phyloP scores from a whole-genome alignment of 1,284 basidiomycete genomes.

The Phylloporus gajari region DNA sequence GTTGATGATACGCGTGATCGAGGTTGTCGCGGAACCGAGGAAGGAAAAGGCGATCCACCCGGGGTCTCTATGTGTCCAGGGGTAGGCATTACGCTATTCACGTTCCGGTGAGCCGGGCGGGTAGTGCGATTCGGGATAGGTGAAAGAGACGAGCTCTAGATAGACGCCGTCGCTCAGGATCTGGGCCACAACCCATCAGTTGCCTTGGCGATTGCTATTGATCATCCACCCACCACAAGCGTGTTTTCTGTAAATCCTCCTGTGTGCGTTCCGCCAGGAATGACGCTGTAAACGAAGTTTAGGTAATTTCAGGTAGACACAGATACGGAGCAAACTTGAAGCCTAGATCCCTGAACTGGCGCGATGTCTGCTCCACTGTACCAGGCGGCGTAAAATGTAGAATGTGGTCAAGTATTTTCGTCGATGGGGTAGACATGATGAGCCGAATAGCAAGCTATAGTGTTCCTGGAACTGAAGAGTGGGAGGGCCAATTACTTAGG shows the following conservation, averaged over 20 bases:
- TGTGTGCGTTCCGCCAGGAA: constrained; percentile 70
- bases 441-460: neutral
- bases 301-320: constrained; percentile 6
- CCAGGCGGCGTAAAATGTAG: constrained; percentile 74
- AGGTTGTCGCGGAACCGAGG: constrained; percentile 56
- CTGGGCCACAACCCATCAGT: constrained; percentile 41
- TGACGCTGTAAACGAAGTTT: constrained; percentile 54
- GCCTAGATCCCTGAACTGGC: constrained; percentile 67
- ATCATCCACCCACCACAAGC: constrained; percentile 57
- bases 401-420: constrained; percentile 70
- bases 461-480: too few relatives aligned
- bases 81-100: constrained; percentile 53
- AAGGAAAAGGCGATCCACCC: constrained; percentile 77
- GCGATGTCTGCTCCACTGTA: constrained; percentile 58
- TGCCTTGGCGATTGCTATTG: neutral
- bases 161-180: constrained; percentile 69
- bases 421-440: constrained; percentile 46
- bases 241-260: constrained; percentile 71
- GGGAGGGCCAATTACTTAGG: too few relatives aligned
- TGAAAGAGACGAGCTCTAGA: constrained; percentile 75
- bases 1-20: constrained; percentile 60
- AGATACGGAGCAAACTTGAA: constrained; percentile 60
- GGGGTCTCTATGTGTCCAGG: constrained; percentile 62
- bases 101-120: constrained; percentile 58
- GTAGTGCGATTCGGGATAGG: constrained; percentile 61